A percentile compares a stretch with the other conserved stretches of the same genome.
Evolutionary conservation across 2,329 filamentous ascomycete genomes (phyloP).

Genomic region (Aspergillus jensenii): DNA sequence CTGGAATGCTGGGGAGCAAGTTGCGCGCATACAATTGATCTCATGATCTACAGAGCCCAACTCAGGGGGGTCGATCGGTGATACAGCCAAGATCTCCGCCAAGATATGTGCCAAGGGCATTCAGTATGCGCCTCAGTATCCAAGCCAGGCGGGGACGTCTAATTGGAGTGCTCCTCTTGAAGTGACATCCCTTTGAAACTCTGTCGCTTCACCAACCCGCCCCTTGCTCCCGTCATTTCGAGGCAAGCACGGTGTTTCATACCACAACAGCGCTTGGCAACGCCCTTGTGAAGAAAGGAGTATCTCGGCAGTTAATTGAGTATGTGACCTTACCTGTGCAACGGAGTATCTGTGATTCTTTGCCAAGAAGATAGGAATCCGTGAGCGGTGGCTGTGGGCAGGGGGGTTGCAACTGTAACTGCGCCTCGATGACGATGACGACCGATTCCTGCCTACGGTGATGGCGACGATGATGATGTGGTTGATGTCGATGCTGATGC

Average conservation of each 20-base stretch:
- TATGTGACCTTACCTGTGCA: slow-evolving; percentile 10
- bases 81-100: slow-evolving; percentile 22
- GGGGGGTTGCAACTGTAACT: not conserved
- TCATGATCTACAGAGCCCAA: slow-evolving; percentile 15
- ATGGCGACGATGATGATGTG: not conserved
- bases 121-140: slow-evolving; percentile 13
- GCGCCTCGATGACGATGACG: not conserved
- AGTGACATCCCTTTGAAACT: not conserved
- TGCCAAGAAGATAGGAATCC: slow-evolving; percentile 6
- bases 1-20: not conserved
- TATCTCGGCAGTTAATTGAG: not conserved
- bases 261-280: slow-evolving; percentile 26
- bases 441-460: not conserved
- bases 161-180: slow-evolving; percentile 2
- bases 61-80: slow-evolving; percentile 8
- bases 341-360: slow-evolving; percentile 13
- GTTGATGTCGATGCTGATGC: not conserved
- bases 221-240: slow-evolving; percentile 18
- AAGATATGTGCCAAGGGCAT: slow-evolving; percentile 21
- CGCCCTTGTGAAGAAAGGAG: slow-evolving; percentile 9
- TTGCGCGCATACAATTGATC: slow-evolving; percentile 9
- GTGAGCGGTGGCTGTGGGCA: not conserved
- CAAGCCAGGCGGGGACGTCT: not conserved
- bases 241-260: slow-evolving; percentile 13
- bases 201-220: slow-evolving; percentile 5